Conservation (phyloP, 2,329 filamentous ascomycete species). For the Diaporthe batatas region DNA sequence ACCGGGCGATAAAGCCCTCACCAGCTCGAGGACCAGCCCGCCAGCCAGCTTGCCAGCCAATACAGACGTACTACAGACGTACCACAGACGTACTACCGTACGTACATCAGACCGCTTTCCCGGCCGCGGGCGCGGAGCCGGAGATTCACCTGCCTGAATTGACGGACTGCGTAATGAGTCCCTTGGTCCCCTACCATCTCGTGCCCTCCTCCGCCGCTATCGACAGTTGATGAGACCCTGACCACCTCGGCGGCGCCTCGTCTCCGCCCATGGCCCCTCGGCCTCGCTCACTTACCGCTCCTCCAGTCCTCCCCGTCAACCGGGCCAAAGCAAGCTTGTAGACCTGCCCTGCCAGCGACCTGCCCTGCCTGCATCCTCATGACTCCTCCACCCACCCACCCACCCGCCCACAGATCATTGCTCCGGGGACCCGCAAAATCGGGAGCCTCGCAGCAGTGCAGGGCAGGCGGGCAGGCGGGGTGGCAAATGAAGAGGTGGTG, state of each 20-base stretch:
- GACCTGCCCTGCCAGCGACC: background rate
- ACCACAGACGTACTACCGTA: no score
- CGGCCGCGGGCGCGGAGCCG: conserved; percentile 26
- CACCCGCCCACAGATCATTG: conserved; percentile 25
- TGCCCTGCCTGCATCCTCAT: conserved; percentile 11
- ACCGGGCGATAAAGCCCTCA: conserved; percentile 22
- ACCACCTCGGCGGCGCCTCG: conserved; percentile 30
- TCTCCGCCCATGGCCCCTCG: conserved; percentile 23
- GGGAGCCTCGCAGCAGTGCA: conserved; percentile 28
- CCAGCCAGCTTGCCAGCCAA: background rate
- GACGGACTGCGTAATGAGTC: conserved; percentile 10
- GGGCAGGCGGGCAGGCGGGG: conserved; percentile 23
- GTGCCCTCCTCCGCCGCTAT: conserved; percentile 25
- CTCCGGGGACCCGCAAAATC: conserved; percentile 21
- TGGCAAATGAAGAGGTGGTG: conserved; percentile 22
- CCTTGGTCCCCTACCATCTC: conserved; percentile 3
- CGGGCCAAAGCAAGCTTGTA: conserved; percentile 29
- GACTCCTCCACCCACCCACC: conserved; percentile 3
- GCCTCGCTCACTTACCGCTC: conserved; percentile 33
- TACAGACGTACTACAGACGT: background rate
- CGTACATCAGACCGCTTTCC: conserved; percentile 11
- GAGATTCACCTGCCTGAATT: conserved; percentile 36
- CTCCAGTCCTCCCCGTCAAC: conserved; percentile 12
- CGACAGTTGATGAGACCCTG: conserved; percentile 33
- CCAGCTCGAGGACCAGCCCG: background rate